Conservation (phyloP, 1,284 basidiomycete species). For the Malassezia restricta region DNA sequence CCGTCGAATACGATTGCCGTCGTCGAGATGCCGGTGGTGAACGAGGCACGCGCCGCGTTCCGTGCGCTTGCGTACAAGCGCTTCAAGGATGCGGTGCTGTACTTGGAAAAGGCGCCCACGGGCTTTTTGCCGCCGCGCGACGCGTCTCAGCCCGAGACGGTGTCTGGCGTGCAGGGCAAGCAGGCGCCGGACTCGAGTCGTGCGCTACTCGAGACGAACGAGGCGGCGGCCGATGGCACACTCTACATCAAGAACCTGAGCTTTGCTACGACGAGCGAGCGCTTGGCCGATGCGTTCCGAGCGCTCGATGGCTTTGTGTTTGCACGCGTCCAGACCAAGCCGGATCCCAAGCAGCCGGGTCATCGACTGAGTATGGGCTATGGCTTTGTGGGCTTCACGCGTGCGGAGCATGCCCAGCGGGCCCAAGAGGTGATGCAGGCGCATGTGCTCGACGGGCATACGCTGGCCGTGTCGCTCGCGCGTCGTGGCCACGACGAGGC, state of each 20-base stretch:
- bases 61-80: slow-evolving; percentile 72
- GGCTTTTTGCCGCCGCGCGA: slow-evolving; percentile 51
- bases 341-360: slow-evolving; percentile 53
- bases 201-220: slow-evolving; percentile 22
- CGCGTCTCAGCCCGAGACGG: not conserved
- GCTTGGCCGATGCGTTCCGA: slow-evolving; percentile 61
- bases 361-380: slow-evolving; percentile 74
- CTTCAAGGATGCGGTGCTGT: slow-evolving; percentile 75
- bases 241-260: slow-evolving; percentile 89
- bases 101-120: slow-evolving; percentile 77
- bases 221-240: slow-evolving; percentile 58
- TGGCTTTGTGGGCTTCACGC: slow-evolving; percentile 85
- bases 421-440: slow-evolving; percentile 71
- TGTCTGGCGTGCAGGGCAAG: slow-evolving; percentile 9
- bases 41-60: slow-evolving; percentile 52
- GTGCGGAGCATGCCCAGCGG: slow-evolving; percentile 59
- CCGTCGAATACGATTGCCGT: slow-evolving; percentile 88
- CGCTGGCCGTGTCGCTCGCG: slow-evolving; percentile 71
- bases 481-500: slow-evolving; percentile 57
- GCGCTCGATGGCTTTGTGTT: slow-evolving; percentile 71
- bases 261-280: slow-evolving; percentile 71
- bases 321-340: slow-evolving; percentile 80
- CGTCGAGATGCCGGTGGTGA: slow-evolving; percentile 64
- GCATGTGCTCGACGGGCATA: slow-evolving; percentile 75
- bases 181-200: slow-evolving; percentile 21